Conservation (phyloP, 1,284 basidiomycete species). For the Marasmius tenuissimus region DNA sequence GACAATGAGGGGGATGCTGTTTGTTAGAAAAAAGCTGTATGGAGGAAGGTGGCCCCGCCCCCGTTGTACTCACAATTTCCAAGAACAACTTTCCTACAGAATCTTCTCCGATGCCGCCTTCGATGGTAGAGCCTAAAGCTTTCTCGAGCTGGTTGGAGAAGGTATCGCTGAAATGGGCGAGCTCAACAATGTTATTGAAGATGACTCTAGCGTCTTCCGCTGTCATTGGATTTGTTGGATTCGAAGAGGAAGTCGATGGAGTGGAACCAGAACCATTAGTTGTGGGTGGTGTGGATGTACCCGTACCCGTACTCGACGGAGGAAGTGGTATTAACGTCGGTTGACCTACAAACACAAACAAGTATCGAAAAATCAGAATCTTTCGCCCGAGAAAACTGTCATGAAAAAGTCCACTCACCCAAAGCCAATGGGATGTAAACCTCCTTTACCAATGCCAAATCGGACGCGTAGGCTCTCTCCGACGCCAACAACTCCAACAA, state of each 20-base stretch:
- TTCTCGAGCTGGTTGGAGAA: slow-evolving; percentile 61
- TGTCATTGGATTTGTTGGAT: slow-evolving; percentile 56
- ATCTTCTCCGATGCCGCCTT: slow-evolving; percentile 64
- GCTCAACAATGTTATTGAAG: slow-evolving; percentile 78
- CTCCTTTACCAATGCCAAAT: slow-evolving; percentile 83
- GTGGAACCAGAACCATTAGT: slow-evolving; percentile 34
- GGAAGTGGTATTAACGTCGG: slow-evolving; percentile 29
- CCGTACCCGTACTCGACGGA: slow-evolving; percentile 15
- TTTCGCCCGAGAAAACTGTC: not conserved
- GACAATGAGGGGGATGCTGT: slow-evolving; percentile 6
- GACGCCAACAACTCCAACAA: slow-evolving; percentile 83
- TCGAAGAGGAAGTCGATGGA: slow-evolving; percentile 49
- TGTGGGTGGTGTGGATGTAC: slow-evolving; percentile 29
- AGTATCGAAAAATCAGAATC: not conserved
- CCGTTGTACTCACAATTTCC: slow-evolving; percentile 51
- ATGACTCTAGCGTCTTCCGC: slow-evolving; percentile 71
- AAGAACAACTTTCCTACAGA: slow-evolving; percentile 79
- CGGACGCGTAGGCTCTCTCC: slow-evolving; percentile 86
- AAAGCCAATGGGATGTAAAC: slow-evolving; percentile 80
- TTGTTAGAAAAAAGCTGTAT: not conserved
- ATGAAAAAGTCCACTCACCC: slow-evolving; percentile 40
- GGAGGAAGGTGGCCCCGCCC: slow-evolving; percentile 3
- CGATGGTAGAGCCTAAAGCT: slow-evolving; percentile 53
- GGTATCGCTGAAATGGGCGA: slow-evolving; percentile 70
- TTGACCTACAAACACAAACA: slow-evolving; percentile 35